Base-by-base conservation (phyloP, 2,329 filamentous ascomycete species). In the Corniculantispora saksenae region DNA sequence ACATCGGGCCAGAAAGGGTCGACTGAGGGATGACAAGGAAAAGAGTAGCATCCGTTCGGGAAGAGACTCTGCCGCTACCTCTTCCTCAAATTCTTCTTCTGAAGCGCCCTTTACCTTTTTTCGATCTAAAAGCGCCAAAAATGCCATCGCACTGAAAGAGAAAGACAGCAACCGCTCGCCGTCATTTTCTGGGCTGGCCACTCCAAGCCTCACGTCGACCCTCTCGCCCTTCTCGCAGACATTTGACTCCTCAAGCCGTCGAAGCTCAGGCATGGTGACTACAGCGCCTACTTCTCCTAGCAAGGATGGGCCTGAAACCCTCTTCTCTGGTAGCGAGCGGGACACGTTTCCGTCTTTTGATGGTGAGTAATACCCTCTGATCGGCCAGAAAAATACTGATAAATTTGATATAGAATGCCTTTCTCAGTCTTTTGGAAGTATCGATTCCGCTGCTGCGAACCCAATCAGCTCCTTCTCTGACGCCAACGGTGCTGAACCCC, bases 1-100 rank as follows among this genome's bases (percentile, higher is more conserved):
- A 71, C 79, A 81, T 63, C 81, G 81, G 19, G 78, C 81, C 1
- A 81, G 80, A 56, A 86, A 85, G 69, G 74, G 63, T 61, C 63
- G 27, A 59, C 53, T n/a, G 38, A 70, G 68, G 51, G 78, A 71
- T 32, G 73, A 74, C 29, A 72, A 75, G 63, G 72, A 74, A 19
- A 72, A 66, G 67, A 67, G 72, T 65, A 57, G 58, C 32, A 56
- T 66, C 32, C 55, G 50, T n/a, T 66, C 64, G 19, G 59, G 59
- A 74, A 75, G 63, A 79, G 75, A 69, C 78, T 69, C 71, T 23
- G 68, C 67, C 7, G 60, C 67, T 13, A 70, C 70, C 3, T 66
- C 67, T 21, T 71, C 32, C 13, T 67, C 67, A 3, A 67, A 66
- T 21, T 66, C 64, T 2, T 65, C 70, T 21, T 60, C 65, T 13